phyloP scores from a whole-genome alignment of 2,329 filamentous ascomycete species.

The Paecilomyces niveus region DNA sequence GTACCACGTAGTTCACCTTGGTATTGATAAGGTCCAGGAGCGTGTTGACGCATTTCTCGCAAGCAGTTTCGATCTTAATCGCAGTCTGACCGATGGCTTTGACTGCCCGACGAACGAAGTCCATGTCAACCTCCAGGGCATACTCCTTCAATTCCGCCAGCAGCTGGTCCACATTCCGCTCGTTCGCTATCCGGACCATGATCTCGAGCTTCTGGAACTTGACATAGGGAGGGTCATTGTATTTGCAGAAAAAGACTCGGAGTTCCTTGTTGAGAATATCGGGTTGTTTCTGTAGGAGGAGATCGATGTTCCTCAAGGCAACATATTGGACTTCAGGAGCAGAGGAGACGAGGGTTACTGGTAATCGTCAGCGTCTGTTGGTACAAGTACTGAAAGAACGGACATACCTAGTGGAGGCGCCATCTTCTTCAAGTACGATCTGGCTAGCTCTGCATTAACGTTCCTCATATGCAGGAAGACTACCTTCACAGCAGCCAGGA shows the following conservation, averaged over 20 bases:
- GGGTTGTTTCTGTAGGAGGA: slow-evolving; percentile 89
- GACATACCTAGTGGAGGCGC: slow-evolving; percentile 77
- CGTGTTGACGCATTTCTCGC: slow-evolving; percentile 91
- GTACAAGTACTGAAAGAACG: background rate
- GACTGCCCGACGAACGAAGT: slow-evolving; percentile 89
- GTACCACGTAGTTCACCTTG: slow-evolving; percentile 98
- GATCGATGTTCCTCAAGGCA: slow-evolving; percentile 89
- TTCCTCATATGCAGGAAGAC: slow-evolving; percentile 95
- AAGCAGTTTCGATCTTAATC: slow-evolving; percentile 94
- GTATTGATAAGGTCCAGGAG: slow-evolving; percentile 90
- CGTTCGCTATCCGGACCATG: slow-evolving; percentile 98
- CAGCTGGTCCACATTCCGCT: slow-evolving; percentile 91
- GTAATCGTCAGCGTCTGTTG: slow-evolving; percentile 16
- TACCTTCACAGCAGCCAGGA: slow-evolving; percentile 93
- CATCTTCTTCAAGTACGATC: slow-evolving; percentile 96
- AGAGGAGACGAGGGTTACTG: slow-evolving; percentile 91
- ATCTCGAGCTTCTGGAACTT: slow-evolving; percentile 98
- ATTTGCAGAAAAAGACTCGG: slow-evolving; percentile 99
- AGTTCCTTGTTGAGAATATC: slow-evolving; percentile 97
- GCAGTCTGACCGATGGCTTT: slow-evolving; percentile 96
- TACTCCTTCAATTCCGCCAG: slow-evolving; percentile 95
- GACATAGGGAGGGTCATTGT: slow-evolving; percentile 95
- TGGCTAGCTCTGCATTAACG: slow-evolving; percentile 68
- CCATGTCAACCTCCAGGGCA: slow-evolving; percentile 97
- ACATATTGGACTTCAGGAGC: slow-evolving; percentile 97